A percentile compares a stretch with the other conserved stretches of the same genome.
Evolutionary conservation across 2,329 filamentous ascomycete genomes (phyloP).

Genomic region (Pseudogymnoascus sp.): DNA sequence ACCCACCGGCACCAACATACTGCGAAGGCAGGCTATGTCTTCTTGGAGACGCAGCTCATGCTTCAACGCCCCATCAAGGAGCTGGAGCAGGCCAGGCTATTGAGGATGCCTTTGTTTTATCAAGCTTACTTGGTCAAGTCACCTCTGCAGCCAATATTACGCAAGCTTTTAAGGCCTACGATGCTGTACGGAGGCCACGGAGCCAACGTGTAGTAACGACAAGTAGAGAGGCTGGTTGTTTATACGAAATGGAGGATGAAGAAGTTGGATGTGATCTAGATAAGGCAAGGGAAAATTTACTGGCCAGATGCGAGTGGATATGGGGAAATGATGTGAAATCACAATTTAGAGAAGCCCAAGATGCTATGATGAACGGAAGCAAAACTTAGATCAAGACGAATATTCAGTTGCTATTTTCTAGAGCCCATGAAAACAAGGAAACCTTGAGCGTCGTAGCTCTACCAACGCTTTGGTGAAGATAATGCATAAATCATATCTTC

Average conservation of each 20-base stretch:
- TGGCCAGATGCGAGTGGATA: slow-evolving; percentile 29
- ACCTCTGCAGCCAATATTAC: slow-evolving; percentile 28
- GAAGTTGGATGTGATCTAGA: slow-evolving; percentile 29
- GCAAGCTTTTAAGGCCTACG: slow-evolving; percentile 42
- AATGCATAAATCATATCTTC: too few species aligned
- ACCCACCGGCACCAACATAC: slow-evolving; percentile 34
- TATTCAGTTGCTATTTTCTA: background rate
- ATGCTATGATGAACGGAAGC: slow-evolving; percentile 23
- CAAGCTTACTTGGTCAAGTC: slow-evolving; percentile 38
- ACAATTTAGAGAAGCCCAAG: slow-evolving; percentile 31
- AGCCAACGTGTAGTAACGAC: slow-evolving; percentile 25
- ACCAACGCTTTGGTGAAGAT: too few species aligned
- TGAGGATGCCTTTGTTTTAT: slow-evolving; percentile 39
- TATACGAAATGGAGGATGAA: slow-evolving; percentile 39
- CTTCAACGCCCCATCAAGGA: slow-evolving; percentile 51
- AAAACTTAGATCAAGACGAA: background rate
- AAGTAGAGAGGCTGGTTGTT: slow-evolving; percentile 19
- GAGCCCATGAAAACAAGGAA: background rate
- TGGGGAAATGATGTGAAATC: slow-evolving; percentile 29
- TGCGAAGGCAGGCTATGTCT: slow-evolving; percentile 38
- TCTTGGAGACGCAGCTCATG: slow-evolving; percentile 55
- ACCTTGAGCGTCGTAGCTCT: too few species aligned
- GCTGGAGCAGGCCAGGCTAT: slow-evolving; percentile 51
- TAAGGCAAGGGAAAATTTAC: slow-evolving; percentile 29
- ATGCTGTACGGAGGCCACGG: slow-evolving; percentile 35